These are phyloP conservation scores for Pholiota microspora DNA, from an alignment of 768 basidiomycete species.

Conservation along the genomic window DNA sequence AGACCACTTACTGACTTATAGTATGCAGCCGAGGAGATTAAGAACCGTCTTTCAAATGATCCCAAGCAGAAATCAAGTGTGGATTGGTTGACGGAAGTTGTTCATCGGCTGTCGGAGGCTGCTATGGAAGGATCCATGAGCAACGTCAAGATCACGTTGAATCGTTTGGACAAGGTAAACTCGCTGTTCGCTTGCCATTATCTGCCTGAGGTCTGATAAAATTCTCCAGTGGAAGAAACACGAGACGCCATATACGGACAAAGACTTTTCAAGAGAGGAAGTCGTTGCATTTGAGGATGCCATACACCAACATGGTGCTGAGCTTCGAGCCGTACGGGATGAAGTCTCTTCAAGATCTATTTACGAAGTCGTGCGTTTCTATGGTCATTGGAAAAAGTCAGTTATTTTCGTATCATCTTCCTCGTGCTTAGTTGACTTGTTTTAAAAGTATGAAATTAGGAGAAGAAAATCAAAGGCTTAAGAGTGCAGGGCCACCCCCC, in stretches of 20 bases:
- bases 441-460: constrained; percentile 62
- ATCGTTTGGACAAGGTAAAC: constrained; percentile 64
- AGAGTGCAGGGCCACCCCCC: constrained; percentile 33
- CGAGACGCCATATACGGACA: constrained; percentile 66
- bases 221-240: constrained; percentile 65
- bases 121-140: constrained; percentile 42
- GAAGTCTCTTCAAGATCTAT: constrained; percentile 70
- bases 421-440: constrained; percentile 7
- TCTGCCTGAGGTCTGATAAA: background rate
- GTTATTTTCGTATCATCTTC: constrained; percentile 10
- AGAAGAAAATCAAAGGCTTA: constrained; percentile 61
- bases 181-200: background rate
- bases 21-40: constrained; percentile 64
- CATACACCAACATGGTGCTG: constrained; percentile 70
- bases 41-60: constrained; percentile 52
- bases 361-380: constrained; percentile 80
- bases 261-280: constrained; percentile 70
- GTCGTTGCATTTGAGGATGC: constrained; percentile 74
- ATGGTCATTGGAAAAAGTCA: constrained; percentile 86
- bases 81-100: constrained; percentile 81
- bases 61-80: constrained; percentile 54
- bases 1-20: constrained; percentile 7
- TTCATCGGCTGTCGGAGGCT: constrained; percentile 71
- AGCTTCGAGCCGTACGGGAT: constrained; percentile 74
- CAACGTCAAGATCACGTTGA: constrained; percentile 28